Evolutionary conservation across 2,329 filamentous ascomycete species (phyloP).

Genomic region (Chaetomium globosum): DNA sequence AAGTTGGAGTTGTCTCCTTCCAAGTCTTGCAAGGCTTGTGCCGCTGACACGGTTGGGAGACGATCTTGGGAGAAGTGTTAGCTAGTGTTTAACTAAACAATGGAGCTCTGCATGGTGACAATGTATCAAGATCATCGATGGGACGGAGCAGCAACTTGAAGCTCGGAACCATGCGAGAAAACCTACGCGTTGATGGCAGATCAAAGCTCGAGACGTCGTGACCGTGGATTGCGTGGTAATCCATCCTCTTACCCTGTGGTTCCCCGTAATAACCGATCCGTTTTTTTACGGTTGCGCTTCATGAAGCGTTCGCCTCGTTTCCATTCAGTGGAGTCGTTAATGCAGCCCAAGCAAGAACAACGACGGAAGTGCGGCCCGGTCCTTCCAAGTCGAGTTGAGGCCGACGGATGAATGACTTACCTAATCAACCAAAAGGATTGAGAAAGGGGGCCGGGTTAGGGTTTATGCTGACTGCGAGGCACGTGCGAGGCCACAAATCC

Average conservation of each 20-base stretch:
- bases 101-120: neutral
- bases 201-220: slow-evolving; percentile 65
- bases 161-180: neutral
- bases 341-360: neutral
- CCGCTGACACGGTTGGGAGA: slow-evolving; percentile 74
- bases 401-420: neutral
- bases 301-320: neutral
- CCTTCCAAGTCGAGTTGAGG: neutral
- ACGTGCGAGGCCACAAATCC: neutral
- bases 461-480: neutral
- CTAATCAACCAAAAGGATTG: neutral
- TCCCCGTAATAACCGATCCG: neutral
- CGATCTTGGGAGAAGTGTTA: slow-evolving; percentile 57
- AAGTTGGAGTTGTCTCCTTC: slow-evolving; percentile 53
- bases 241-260: slow-evolving; percentile 47
- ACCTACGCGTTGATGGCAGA: slow-evolving; percentile 30
- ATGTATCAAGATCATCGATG: neutral
- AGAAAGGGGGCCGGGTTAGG: neutral
- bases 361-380: neutral
- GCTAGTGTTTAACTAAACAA: slow-evolving; percentile 10
- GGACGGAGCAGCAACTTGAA: neutral
- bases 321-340: neutral
- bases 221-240: slow-evolving; percentile 62
- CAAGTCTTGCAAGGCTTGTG: slow-evolving; percentile 67
- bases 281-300: neutral